phyloP scores from a whole-genome alignment of 1,284 basidiomycete genomes.

The Testicularia cyperi region DNA sequence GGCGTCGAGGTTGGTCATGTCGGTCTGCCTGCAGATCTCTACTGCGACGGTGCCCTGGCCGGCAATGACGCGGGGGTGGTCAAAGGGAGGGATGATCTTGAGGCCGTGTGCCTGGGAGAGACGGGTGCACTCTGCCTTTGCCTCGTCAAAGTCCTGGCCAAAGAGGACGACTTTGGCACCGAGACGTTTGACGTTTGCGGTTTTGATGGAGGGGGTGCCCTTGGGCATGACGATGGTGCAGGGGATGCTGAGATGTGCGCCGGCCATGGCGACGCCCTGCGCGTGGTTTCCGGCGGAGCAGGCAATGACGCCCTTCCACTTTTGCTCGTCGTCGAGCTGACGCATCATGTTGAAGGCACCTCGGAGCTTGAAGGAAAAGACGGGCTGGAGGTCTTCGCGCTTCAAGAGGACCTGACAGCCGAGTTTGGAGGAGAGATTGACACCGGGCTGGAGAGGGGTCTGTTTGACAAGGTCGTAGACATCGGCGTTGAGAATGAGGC shows the following conservation, averaged over 20 bases:
- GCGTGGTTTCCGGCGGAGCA: conserved; percentile 99
- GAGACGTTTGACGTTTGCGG: conserved; percentile 84
- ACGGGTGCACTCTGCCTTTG: conserved; percentile 88
- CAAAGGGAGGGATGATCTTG: conserved; percentile 93
- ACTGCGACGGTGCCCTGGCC: conserved; percentile 94
- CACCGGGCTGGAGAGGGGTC: conserved; percentile 84
- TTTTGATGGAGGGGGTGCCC: conserved; percentile 94
- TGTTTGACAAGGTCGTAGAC: conserved; percentile 91
- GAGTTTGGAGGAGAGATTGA: conserved; percentile 79
- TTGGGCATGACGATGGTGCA: conserved; percentile 98
- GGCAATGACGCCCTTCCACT: conserved; percentile 96
- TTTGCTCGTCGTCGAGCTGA: conserved; percentile 78
- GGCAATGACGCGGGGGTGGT: conserved; percentile 93
- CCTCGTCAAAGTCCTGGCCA: conserved; percentile 92
- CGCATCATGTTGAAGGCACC: conserved; percentile 99
- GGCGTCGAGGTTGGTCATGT: conserved; percentile 68
- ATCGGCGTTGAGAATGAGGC: conserved; percentile 87
- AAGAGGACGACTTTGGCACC: conserved; percentile 92
- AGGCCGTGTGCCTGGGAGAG: conserved; percentile 76
- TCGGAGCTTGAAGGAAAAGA: conserved; percentile 91
- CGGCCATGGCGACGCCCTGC: conserved; percentile 94
- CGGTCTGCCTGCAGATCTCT: conserved; percentile 69
- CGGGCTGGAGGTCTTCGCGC: conserved; percentile 90
- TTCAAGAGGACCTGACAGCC: conserved; percentile 95
- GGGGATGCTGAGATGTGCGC: conserved; percentile 79